Conservation (phyloP, 73 alveolate species). For the Symbiodinium pilosum region DNA sequence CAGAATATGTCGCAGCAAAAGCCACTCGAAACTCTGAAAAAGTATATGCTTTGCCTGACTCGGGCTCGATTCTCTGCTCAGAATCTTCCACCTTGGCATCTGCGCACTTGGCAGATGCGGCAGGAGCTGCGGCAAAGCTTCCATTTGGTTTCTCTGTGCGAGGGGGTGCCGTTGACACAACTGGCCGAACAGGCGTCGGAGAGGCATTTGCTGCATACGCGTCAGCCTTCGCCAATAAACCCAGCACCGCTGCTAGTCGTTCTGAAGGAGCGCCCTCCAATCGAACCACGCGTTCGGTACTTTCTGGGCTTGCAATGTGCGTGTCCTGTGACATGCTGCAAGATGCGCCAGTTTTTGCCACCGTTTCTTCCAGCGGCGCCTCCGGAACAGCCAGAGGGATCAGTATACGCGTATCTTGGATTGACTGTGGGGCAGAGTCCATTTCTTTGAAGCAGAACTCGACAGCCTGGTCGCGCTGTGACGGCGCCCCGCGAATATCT, state of each 20-base stretch:
- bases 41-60: constrained; percentile 50
- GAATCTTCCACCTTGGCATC: background rate
- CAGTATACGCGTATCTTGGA: background rate
- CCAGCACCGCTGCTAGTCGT: constrained; percentile 66
- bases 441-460: constrained; percentile 46
- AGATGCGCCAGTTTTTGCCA: constrained; percentile 30
- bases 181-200: background rate
- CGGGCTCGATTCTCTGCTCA: constrained; percentile 56
- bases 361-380: constrained; percentile 61
- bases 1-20: constrained; percentile 47
- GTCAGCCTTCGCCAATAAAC: constrained; percentile 42
- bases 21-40: constrained; percentile 52
- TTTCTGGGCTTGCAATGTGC: constrained; percentile 43
- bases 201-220: background rate
- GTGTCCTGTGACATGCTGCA: constrained; percentile 14
- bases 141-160: background rate
- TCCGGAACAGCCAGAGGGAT: constrained; percentile 54
- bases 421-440: constrained; percentile 54
- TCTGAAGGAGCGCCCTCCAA: background rate
- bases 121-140: background rate
- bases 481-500: constrained; percentile 34
- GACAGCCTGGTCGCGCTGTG: constrained; percentile 46
- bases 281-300: constrained; percentile 26
- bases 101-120: background rate
- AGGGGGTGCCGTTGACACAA: background rate